Evolutionary conservation across 2,329 filamentous ascomycete genomes (phyloP).

Genomic region (Mycosphaerella sp.): DNA sequence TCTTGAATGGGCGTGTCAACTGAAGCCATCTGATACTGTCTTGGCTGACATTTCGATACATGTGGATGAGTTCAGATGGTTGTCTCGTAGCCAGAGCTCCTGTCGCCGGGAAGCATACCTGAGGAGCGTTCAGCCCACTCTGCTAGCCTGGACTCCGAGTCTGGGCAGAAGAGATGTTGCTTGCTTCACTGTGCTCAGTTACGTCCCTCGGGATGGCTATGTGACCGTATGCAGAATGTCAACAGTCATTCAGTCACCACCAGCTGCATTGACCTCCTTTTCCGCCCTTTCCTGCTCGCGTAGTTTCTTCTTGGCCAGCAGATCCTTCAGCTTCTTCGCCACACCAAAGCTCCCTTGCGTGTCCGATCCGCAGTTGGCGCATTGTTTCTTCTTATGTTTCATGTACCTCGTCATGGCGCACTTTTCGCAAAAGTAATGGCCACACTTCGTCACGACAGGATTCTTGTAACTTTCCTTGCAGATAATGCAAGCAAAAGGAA

Average conservation of each 20-base stretch:
- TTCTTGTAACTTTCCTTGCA: constrained; percentile 71
- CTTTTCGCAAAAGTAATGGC: constrained; percentile 90
- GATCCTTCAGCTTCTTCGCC: constrained; percentile 72
- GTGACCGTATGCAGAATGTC: neutral
- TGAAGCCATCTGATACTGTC: too few relatives aligned
- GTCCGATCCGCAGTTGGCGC: constrained; percentile 75
- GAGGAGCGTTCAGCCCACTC: too few relatives aligned
- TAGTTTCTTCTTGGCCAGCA: constrained; percentile 67
- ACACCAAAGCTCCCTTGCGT: constrained; percentile 87
- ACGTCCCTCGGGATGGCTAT: too few relatives aligned
- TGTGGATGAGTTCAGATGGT: too few relatives aligned
- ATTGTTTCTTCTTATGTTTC: constrained; percentile 69
- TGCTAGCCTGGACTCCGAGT: too few relatives aligned
- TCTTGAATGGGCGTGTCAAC: too few relatives aligned
- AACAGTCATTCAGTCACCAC: constrained; percentile 32
- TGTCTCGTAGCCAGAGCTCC: too few relatives aligned
- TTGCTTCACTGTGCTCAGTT: too few relatives aligned
- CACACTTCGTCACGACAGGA: constrained; percentile 81
- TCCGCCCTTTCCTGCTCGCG: constrained; percentile 53
- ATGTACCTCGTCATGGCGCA: constrained; percentile 84
- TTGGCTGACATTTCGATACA: too few relatives aligned
- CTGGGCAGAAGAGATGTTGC: too few relatives aligned
- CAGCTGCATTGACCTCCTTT: constrained; percentile 48
- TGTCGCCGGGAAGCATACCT: too few relatives aligned
- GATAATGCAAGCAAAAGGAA: constrained; percentile 84